These are phyloP conservation scores for Xylaria arbuscula DNA, from an alignment of 2,329 filamentous ascomycete species.

Conservation along the genomic window DNA sequence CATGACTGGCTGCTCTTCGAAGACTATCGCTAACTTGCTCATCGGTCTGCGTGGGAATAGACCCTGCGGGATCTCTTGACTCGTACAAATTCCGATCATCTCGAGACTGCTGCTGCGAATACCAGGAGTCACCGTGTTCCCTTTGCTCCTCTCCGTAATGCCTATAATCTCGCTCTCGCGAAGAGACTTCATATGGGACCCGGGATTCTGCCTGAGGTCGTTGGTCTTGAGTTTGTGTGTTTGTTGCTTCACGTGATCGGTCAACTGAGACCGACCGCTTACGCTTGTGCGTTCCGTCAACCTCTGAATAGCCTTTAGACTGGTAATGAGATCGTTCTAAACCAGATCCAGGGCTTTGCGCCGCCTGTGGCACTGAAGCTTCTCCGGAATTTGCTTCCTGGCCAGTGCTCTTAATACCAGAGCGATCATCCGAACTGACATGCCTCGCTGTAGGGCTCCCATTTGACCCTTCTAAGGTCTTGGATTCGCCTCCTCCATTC, in stretches of 20 bases:
- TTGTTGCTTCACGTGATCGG: conserved; percentile 52
- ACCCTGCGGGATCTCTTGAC: conserved; percentile 58
- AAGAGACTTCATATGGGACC: conserved; percentile 57
- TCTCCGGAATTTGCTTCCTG: conserved; percentile 47
- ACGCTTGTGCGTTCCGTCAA: conserved; percentile 68
- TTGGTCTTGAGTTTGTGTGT: conserved; percentile 51
- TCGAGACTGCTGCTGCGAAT: conserved; percentile 56
- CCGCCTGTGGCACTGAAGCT: conserved; percentile 47
- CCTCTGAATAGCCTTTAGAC: conserved; percentile 55
- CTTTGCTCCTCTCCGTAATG: conserved; percentile 59
- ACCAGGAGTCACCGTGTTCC: conserved; percentile 63
- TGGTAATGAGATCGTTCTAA: conserved; percentile 58
- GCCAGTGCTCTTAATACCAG: conserved; percentile 39
- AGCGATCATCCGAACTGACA: conserved; percentile 46
- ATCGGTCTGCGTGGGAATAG: conserved; percentile 60
- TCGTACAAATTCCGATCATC: conserved; percentile 61
- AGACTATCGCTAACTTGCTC: conserved; percentile 61
- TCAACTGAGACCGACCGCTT: conserved; percentile 77
- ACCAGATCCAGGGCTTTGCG: conserved; percentile 56
- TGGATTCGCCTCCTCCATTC: conserved; percentile 50
- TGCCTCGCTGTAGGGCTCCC: conserved; percentile 45
- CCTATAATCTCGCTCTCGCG: conserved; percentile 58
- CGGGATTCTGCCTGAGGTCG: conserved; percentile 52
- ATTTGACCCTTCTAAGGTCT: conserved; percentile 41
- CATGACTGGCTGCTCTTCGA: conserved; percentile 58